Evolutionary conservation across 441 rosid species (phyloP), one percentile per base, ranked within the genome.

Genomic region (Geranium incanum): DNA sequence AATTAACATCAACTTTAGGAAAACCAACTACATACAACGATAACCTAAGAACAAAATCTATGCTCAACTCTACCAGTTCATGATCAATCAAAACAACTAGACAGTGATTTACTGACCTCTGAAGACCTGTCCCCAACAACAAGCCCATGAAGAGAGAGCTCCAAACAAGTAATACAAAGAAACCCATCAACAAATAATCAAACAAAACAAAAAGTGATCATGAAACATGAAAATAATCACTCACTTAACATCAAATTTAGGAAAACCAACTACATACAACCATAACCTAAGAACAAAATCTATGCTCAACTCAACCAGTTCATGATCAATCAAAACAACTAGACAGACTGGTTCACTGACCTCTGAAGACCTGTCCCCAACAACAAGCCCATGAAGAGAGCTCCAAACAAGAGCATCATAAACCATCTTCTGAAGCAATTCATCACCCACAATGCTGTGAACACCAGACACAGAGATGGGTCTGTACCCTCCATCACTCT

Each of bases 381-480:
- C 91, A 72, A 95, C 86, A 78, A 95, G 91, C 7, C 99, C 98
- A 70, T 89, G 90, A 75, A 93, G 97, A 71, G 99, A 91, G 81
- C 88, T 75, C 98, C 99, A 93, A 71, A 91, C 98, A 69, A 95
- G 97, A 81, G 97, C 93, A 85, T 95, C 99, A 71, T 81, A 86
- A 59, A 82, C 89, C 83, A 95, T 78, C 72, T 87, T 81, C 57
- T 86, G 85, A 76, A 92, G 73, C 89, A 90, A 83, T 7, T 76
- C 82, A n/a, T 86, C 86, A 73, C 87, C 91, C 52, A 85, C 73
- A 66, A 83, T 73, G 50, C 74, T 78, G 60, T 81, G 85, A 63
- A 86, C 70, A 86, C 82, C 87, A 76, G 78, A 72, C 63, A 74
- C 39, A 77, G 87, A 75, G 75, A 78, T 81, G 19, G 36, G 0